Conservation (phyloP, 352 stramenopile genomes). For the Phytophthora pinifolia region DNA sequence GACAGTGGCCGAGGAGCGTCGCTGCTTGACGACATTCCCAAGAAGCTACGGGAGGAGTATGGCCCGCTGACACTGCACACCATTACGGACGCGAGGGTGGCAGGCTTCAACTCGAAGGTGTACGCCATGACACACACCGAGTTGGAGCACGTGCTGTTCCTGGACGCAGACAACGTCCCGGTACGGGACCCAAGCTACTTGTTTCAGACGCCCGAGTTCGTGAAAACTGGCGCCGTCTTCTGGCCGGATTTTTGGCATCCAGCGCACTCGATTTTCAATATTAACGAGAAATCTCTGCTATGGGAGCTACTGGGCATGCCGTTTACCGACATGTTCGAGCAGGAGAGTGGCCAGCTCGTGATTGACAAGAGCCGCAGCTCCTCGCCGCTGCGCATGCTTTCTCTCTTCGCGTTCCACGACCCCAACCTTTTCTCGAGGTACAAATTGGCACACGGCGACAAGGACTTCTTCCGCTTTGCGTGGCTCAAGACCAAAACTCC, state of each 20-base stretch:
- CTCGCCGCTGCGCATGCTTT: constrained; percentile 27
- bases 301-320: constrained; percentile 44
- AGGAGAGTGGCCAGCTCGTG: constrained; percentile 45
- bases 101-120: constrained; percentile 53
- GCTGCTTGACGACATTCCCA: constrained; percentile 21
- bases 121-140: constrained; percentile 41
- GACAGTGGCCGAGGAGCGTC: constrained; percentile 11
- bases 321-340: constrained; percentile 37
- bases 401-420: constrained; percentile 43
- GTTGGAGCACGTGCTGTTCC: constrained; percentile 42
- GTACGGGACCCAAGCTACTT: constrained; percentile 52
- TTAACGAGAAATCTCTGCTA: constrained; percentile 44
- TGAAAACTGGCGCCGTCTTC: constrained; percentile 44
- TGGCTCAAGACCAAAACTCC: constrained; percentile 48
- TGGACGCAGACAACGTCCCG: constrained; percentile 58
- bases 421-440: constrained; percentile 38
- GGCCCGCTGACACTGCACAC: constrained; percentile 27
- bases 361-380: constrained; percentile 28
- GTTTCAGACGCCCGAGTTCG: constrained; percentile 41
- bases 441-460: constrained; percentile 51
- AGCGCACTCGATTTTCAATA: constrained; percentile 59
- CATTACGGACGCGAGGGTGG: constrained; percentile 31
- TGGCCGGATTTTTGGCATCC: constrained; percentile 52
- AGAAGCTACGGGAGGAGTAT: constrained; percentile 24
- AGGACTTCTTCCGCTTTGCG: constrained; percentile 58